phyloP scores from a whole-genome alignment of 1,284 basidiomycete species.

The Ceratorhiza oryzae-sativae region DNA sequence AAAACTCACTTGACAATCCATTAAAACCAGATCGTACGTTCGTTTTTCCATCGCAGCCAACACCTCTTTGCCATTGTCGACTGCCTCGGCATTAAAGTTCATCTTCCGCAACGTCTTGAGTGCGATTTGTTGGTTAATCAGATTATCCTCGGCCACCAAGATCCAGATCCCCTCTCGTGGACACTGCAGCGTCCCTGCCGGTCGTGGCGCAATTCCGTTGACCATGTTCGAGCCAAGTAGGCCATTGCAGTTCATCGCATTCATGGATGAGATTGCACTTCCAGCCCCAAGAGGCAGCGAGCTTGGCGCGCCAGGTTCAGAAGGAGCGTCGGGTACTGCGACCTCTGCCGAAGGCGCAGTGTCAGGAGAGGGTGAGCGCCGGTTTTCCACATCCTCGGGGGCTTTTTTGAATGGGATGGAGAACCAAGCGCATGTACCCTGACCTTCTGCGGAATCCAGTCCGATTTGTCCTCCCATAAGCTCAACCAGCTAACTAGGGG shows the following conservation, averaged over 20 bases:
- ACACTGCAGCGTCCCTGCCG: slow-evolving; percentile 16
- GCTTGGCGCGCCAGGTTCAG: not conserved
- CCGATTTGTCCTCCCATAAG: slow-evolving; percentile 35
- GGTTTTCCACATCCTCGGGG: not conserved
- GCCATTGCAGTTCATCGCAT: slow-evolving; percentile 4
- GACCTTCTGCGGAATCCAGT: slow-evolving; percentile 35
- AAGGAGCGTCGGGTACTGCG: not conserved
- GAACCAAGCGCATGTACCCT: slow-evolving; percentile 35
- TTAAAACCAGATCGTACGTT: slow-evolving; percentile 28
- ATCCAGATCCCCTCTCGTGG: slow-evolving; percentile 37
- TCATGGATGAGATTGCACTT: not conserved
- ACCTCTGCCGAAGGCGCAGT: not conserved
- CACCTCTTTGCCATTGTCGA: slow-evolving; percentile 32
- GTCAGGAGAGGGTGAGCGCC: slow-evolving; percentile 1
- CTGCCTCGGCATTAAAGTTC: slow-evolving; percentile 37
- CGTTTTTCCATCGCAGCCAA: slow-evolving; percentile 15
- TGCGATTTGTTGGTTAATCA: slow-evolving; percentile 34
- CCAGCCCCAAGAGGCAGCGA: not conserved
- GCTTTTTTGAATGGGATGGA: slow-evolving; percentile 31
- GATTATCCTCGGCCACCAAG: slow-evolving; percentile 30
- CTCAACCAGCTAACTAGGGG: slow-evolving; percentile 16
- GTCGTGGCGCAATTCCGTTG: slow-evolving; percentile 26
- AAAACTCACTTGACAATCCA: slow-evolving; percentile 33
- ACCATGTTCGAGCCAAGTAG: slow-evolving; percentile 27
- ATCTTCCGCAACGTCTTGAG: slow-evolving; percentile 33